Evolutionary conservation across 352 stramenopile species (phyloP), one percentile per base, ranked within the genome.

Genomic region (Paralagenidium karlingii): DNA sequence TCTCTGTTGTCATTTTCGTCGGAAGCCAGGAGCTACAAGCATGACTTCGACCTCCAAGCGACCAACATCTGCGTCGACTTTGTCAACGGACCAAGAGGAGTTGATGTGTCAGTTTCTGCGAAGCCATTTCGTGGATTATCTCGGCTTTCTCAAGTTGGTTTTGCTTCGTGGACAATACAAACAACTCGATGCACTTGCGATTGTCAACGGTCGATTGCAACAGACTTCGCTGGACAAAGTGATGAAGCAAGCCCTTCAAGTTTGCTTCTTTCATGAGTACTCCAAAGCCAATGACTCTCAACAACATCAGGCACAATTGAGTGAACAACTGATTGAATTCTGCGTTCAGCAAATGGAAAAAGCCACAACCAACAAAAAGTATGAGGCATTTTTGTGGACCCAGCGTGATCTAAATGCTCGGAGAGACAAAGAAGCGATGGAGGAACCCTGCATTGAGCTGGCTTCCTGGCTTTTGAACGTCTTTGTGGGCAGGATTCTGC

Each of bases 381-480:
- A 66, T 24, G 68, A 89, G 47, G 71, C 82, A 0, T 32, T 52
- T 19, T 24, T 88, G 16, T 96, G 82, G 84, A 91, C 77, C 0
- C 64, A 93, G 21, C 59, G 76, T 12, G 67, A 73, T 2, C 51
- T 90, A 3, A 28, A 44, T n/a, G n/a, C n/a, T 32, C 56, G 60
- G 13, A n/a, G 53, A 6, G 81, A 94, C 38, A 43, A 42, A 6
- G 50, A 42, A 2, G 64, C 70, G 11, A 8, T 65, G 7, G 29
- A 54, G n/a, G 73, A 89, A 12, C 74, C 82, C 11, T 71, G 59
- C 12, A 56, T 95, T n/a, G 80, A 95, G 47, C 45, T 90, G 7
- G 63, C 65, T 15, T 38, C 62, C 5, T 94, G 73, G 73, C 36
- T 88, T 10, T 25, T 84, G n/a, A n/a, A n/a, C n/a, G n/a, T n/a